A percentile compares a stretch with the other conserved stretches of the same genome.
These are phyloP conservation scores for Phytomonas francai DNA, from an alignment of 208 protist species.

Conservation along the genomic window DNA sequence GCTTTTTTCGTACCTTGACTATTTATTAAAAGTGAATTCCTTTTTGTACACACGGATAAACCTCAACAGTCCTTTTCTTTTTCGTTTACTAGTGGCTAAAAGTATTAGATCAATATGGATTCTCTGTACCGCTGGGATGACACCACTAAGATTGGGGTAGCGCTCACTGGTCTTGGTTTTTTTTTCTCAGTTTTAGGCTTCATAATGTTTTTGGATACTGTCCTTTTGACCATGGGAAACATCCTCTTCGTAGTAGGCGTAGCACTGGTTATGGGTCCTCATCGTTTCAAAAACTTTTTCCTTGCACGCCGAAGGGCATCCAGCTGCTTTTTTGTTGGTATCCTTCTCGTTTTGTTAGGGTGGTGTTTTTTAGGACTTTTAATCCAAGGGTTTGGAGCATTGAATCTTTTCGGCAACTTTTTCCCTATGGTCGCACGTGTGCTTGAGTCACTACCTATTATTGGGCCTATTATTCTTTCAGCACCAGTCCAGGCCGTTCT, in stretches of 20 bases:
- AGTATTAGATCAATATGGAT: conserved; percentile 41
- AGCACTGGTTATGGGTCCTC: conserved; percentile 78
- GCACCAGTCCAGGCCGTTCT: conserved; percentile 35
- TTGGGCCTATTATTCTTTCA: conserved; percentile 70
- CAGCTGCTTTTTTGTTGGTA: conserved; percentile 81
- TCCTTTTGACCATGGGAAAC: conserved; percentile 87
- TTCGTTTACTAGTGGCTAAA: background rate
- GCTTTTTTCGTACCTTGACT: conserved; percentile 1
- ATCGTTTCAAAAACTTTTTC: conserved; percentile 75
- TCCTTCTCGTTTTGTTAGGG: conserved; percentile 68
- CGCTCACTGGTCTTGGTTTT: conserved; percentile 69
- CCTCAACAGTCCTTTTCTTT: background rate
- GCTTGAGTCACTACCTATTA: conserved; percentile 75
- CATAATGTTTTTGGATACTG: conserved; percentile 76
- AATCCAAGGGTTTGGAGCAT: conserved; percentile 74
- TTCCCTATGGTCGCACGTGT: conserved; percentile 82
- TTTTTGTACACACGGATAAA: background rate
- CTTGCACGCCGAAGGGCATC: conserved; percentile 61
- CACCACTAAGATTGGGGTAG: conserved; percentile 84
- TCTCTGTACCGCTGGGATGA: conserved; percentile 87
- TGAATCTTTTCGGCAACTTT: conserved; percentile 91
- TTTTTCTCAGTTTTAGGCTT: conserved; percentile 78
- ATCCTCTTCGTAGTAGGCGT: conserved; percentile 81
- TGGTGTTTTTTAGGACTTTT: conserved; percentile 79
- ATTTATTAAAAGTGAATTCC: background rate